Base-by-base conservation (phyloP, 2,329 filamentous ascomycete genomes). In the Alternaria brassicicola region DNA sequence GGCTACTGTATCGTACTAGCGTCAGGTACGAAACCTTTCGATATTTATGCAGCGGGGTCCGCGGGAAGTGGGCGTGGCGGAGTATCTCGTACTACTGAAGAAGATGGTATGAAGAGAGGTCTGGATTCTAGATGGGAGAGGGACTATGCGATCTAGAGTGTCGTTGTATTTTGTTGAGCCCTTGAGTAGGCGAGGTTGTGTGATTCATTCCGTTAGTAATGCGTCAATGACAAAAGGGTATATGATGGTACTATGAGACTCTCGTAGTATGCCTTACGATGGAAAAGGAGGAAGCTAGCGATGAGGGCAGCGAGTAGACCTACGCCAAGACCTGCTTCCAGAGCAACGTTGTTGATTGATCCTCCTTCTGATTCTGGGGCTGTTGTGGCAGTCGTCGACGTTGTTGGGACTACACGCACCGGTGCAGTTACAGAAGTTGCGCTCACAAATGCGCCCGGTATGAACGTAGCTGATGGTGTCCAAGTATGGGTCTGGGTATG, bases 401-500 rank as follows among this genome's bases (percentile, higher is more conserved):
- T 25, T 17, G 43, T 35, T 13, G 49, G 21, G 28, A 51, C 30
- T 45, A 33, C 48, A 38, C 48, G 33, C 13, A 41, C 52, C 13
- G 58, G 33, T 38, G 54, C 30, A 48, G 36, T 38, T 33, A 53
- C 36, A 31, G 52, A 31, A 28, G 46, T 23, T 26, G 39, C 5
- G 31, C 19, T 45, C 2, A 25, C 33, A 9, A 17, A 39, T 45
- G 31, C 9, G 1, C 15, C 31, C 28, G 38, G 12, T 15, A 26
- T 50, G 38, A 56, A n/a, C 12, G 38, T 30, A 23, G 42, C 31
- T 7, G 42, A 28, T 30, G 43, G 21, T 1, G 55, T 52, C 4
- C 62, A 62, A 2, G 55, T 61, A 41, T 60, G 65, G 8, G 67
- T 72, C 25, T 70, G 61, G 2, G 66, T 68, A 41, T 56, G 71